Evolutionary conservation across 139 green algal genomes (phyloP), one percentile per base, ranked within the genome.

Genomic region (Prasinococcaceae sp.): DNA sequence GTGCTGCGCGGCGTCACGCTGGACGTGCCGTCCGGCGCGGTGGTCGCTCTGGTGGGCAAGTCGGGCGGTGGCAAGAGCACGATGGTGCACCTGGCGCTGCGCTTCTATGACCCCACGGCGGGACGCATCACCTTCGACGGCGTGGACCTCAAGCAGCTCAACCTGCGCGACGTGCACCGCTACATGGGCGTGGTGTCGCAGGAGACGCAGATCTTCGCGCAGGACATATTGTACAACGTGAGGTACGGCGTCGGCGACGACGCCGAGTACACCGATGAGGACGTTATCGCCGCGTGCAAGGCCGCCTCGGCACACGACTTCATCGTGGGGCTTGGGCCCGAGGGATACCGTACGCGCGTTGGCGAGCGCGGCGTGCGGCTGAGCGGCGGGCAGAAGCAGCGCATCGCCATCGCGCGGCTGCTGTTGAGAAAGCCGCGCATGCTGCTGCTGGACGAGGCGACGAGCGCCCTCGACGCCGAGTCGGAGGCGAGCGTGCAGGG

Each of bases 161-260:
- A 74, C 30, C 56, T 76, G 23, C 30, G 33, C 20, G 35, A 9
- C 23, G 41, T 69, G 27, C 67, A 74, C 38, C 19, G 36, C 27
- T 28, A 65, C 50, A 71, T 70, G 33, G 67, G 67, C 17, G 37
- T 70, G 20, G 68, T 77, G 19, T 38, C 60, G 41, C 68, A 77
- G 37, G 68, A 77, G 17, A 75, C 68, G 26, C 66, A 76, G 68
- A 55, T 74, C 35, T 74, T 74, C 37, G 63, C 66, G 24, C 43
- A 12, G 26, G 59, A n/a, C 45, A 66, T 72, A 10, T 57, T 57
- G 51, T 57, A 55, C 23, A 72, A 68, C 23, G 65, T 69, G 19
- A 57, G 51, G 1, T 66, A 66, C 19, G 58, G 58, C 40, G 32
- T 38, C 0, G 16, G 82, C 37, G 73, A 86, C 49, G 41, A 44